phyloP scores from a whole-genome alignment of 2,329 filamentous ascomycete species.

The Talaromyces islandicus region DNA sequence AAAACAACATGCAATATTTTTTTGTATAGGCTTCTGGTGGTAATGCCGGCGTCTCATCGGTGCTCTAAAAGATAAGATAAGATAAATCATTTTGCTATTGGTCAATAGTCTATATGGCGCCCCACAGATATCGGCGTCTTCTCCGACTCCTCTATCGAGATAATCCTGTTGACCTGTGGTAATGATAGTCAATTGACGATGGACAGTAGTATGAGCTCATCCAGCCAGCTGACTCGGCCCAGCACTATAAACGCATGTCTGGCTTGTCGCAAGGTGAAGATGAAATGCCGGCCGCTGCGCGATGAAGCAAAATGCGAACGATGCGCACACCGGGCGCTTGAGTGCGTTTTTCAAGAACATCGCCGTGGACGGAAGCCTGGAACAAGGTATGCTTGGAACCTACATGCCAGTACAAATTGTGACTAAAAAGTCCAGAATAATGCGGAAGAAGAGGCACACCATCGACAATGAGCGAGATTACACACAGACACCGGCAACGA shows the following conservation, averaged over 20 bases:
- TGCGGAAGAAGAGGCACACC: neutral
- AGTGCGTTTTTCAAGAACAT: conserved; percentile 35
- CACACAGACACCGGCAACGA: neutral
- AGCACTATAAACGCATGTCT: conserved; percentile 27
- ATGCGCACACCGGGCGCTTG: conserved; percentile 30
- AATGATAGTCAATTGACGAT: neutral
- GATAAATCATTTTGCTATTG: neutral
- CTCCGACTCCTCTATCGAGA: neutral
- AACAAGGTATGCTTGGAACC: conserved; percentile 19
- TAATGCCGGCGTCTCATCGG: conserved; percentile 1
- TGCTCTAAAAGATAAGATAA: neutral
- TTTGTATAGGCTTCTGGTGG: neutral
- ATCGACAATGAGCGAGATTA: neutral
- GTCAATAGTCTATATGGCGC: neutral
- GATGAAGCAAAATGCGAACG: conserved; percentile 25
- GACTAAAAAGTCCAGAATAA: neutral
- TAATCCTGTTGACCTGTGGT: neutral
- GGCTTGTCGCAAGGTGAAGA: conserved; percentile 34
- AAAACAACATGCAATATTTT: neutral
- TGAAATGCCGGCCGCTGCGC: conserved; percentile 27
- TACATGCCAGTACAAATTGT: neutral
- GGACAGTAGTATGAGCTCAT: neutral
- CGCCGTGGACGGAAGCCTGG: conserved; percentile 33
- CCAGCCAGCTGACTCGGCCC: neutral
- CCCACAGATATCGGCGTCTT: neutral